A percentile compares a stretch with the other conserved stretches of the same genome.
These are phyloP conservation scores for Coemansia sp. DNA, from an alignment of 192 early-diverging fungal genomes.

Conservation along the genomic window DNA sequence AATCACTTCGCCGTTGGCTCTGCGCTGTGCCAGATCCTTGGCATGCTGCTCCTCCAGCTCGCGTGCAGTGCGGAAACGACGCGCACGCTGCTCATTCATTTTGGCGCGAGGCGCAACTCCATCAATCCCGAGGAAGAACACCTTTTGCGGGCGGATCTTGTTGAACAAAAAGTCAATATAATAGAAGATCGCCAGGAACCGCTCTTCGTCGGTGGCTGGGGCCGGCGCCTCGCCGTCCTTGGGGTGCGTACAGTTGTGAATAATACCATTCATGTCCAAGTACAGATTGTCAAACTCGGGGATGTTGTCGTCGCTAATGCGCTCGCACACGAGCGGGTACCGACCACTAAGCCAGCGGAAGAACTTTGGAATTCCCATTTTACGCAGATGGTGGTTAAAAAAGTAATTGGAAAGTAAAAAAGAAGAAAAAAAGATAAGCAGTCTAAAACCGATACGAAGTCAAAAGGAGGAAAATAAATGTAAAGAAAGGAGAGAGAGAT, in stretches of 20 bases:
- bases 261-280: conserved; percentile 99
- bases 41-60: conserved; percentile 65
- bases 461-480: background rate
- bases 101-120: conserved; percentile 97
- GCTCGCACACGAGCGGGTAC: conserved; percentile 92
- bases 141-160: conserved; percentile 90
- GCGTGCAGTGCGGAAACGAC: conserved; percentile 94
- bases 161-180: conserved; percentile 94
- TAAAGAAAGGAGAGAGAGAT: background rate
- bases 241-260: conserved; percentile 95
- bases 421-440: background rate
- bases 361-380: conserved; percentile 91
- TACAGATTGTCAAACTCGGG: conserved; percentile 98
- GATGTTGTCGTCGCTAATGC: conserved; percentile 88
- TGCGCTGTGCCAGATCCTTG: conserved; percentile 59
- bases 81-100: conserved; percentile 99
- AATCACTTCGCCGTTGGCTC: conserved; percentile 67
- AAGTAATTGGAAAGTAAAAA: conserved; percentile 4
- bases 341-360: conserved; percentile 98
- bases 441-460: background rate
- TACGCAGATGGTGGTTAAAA: background rate
- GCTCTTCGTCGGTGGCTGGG: conserved; percentile 91
- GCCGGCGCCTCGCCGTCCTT: conserved; percentile 89
- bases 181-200: conserved; percentile 92
- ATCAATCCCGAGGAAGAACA: conserved; percentile 96